Conservation (phyloP, 139 green algal genomes). For the Picochlorum sp. region DNA sequence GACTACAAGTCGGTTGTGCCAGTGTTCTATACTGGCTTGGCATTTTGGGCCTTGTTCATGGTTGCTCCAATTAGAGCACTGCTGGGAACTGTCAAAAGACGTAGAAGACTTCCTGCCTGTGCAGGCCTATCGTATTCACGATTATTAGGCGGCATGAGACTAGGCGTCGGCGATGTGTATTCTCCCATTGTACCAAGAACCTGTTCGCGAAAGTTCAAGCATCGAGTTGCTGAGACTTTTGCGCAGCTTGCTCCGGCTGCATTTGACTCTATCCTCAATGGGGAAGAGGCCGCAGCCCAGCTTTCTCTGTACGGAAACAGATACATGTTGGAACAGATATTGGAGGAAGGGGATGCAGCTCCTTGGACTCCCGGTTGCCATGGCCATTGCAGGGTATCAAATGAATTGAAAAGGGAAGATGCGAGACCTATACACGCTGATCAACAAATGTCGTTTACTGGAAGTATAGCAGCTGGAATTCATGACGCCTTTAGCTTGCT, state of each 20-base stretch:
- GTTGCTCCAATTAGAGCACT: slow-evolving; percentile 17
- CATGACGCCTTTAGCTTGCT: not conserved
- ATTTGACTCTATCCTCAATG: slow-evolving; percentile 10
- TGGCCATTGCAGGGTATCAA: not conserved
- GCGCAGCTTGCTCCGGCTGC: slow-evolving; percentile 1
- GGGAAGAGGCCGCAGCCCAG: not conserved
- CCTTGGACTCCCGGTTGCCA: not conserved
- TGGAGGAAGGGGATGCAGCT: not conserved
- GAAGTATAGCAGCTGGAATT: slow-evolving; percentile 1
- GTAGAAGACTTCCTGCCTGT: slow-evolving; percentile 3
- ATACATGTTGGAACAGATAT: not conserved
- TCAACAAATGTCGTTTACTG: not conserved
- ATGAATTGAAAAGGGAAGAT: not conserved
- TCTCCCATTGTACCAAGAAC: slow-evolving; percentile 14
- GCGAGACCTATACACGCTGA: not conserved
- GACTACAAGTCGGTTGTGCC: slow-evolving; percentile 5
- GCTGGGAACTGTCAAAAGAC: slow-evolving; percentile 9
- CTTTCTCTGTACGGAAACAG: not conserved
- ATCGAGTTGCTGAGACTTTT: slow-evolving; percentile 17
- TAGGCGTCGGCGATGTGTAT: slow-evolving; percentile 16
- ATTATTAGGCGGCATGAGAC: slow-evolving; percentile 8
- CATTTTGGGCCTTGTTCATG: slow-evolving; percentile 28
- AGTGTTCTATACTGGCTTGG: slow-evolving; percentile 34
- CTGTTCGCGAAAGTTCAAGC: slow-evolving; percentile 11
- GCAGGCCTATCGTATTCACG: slow-evolving; percentile 11